Conservation (phyloP, 176 grass and related monocot species). For the Secale cereale region DNA sequence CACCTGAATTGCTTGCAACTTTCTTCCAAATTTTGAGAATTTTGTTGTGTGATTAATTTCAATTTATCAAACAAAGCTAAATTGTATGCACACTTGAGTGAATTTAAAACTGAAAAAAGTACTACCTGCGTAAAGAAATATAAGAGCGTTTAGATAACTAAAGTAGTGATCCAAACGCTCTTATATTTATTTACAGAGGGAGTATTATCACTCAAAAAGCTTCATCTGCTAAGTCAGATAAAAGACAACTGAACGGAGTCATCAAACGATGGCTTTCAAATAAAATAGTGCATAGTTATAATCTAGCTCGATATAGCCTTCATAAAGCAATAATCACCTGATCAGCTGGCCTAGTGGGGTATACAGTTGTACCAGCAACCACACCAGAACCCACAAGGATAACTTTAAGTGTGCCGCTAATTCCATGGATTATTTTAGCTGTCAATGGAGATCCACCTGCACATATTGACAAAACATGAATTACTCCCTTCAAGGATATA, state of each 20-base stretch:
- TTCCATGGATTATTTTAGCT: constrained; percentile 82
- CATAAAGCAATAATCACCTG: constrained; percentile 54
- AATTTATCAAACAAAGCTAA: not conserved
- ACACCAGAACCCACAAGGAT: constrained; percentile 75
- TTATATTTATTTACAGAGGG: too few species aligned
- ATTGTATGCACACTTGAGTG: not conserved
- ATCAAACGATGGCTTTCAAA: not conserved
- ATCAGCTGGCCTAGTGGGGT: constrained; percentile 70
- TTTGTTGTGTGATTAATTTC: not conserved
- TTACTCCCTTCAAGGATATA: constrained; percentile 38
- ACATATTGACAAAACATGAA: constrained; percentile 71
- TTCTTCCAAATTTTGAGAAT: not conserved
- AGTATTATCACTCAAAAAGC: not conserved
- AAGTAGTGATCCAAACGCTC: too few species aligned
- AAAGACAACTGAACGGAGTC: not conserved
- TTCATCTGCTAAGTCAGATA: not conserved
- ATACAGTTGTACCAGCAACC: constrained; percentile 53
- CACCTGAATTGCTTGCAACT: too few species aligned
- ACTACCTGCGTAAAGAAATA: too few species aligned
- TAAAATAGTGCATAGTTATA: not conserved
- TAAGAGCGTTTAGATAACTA: too few species aligned
- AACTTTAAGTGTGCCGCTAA: constrained; percentile 81
- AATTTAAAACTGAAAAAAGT: constrained; percentile 6
- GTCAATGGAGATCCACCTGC: constrained; percentile 66
- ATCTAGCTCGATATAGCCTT: too few species aligned